phyloP scores from a whole-genome alignment of 768 basidiomycete species.

The Podaxis carcinomalis region DNA sequence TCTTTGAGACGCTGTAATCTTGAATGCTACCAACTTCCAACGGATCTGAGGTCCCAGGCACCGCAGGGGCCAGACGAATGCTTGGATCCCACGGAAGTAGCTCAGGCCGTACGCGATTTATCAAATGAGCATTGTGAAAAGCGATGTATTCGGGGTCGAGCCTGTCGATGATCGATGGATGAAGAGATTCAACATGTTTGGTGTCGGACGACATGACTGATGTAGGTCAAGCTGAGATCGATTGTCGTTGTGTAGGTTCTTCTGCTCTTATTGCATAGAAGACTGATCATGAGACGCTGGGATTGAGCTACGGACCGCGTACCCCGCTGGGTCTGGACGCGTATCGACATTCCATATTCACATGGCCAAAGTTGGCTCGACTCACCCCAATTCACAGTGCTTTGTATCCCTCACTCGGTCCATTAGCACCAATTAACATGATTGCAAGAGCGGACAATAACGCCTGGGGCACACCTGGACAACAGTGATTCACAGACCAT shows the following conservation, averaged over 20 bases:
- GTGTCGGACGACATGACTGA: not conserved
- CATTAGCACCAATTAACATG: too few species aligned
- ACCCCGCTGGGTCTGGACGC: too few species aligned
- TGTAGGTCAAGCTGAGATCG: not conserved
- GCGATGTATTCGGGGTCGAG: slow-evolving; percentile 66
- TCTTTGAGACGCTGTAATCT: slow-evolving; percentile 49
- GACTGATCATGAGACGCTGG: not conserved
- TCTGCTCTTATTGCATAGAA: not conserved
- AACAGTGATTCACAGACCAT: too few species aligned
- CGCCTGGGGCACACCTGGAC: too few species aligned
- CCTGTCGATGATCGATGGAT: slow-evolving; percentile 51
- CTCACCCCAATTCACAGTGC: too few species aligned
- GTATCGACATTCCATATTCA: too few species aligned
- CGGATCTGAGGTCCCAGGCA: slow-evolving; percentile 54
- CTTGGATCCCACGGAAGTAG: slow-evolving; percentile 58
- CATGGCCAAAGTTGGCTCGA: too few species aligned
- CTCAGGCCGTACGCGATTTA: slow-evolving; percentile 45
- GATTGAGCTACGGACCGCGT: too few species aligned
- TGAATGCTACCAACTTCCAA: slow-evolving; percentile 50
- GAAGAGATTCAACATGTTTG: slow-evolving; percentile 42
- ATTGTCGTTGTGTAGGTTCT: not conserved
- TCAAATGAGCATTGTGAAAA: slow-evolving; percentile 52
- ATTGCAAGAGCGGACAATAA: too few species aligned
- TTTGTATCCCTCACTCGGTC: too few species aligned
- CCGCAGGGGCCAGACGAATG: slow-evolving; percentile 45